These are phyloP conservation scores for Scheffersomyces stipitis DNA, from an alignment of 805 yeast species.

Conservation along the genomic window DNA sequence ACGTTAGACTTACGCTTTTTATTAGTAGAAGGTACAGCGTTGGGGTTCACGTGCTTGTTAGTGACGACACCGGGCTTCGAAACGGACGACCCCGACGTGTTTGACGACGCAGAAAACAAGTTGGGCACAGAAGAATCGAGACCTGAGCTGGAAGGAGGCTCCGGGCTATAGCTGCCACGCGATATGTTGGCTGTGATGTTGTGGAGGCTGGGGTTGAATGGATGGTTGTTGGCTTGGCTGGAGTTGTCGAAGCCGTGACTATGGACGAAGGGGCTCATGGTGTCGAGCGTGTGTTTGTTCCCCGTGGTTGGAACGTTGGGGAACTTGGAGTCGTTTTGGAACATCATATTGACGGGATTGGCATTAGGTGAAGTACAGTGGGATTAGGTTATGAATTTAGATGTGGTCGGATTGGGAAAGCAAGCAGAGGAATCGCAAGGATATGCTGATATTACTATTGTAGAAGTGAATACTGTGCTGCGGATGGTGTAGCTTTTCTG, in stretches of 20 bases:
- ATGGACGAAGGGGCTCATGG: not conserved
- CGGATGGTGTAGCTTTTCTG: too few relatives aligned
- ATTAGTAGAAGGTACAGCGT: not conserved
- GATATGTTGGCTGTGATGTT: not conserved
- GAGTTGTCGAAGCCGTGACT: not conserved
- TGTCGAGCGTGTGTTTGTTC: not conserved
- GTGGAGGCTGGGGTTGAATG: not conserved
- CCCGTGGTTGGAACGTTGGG: not conserved
- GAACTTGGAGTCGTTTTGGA: not conserved
- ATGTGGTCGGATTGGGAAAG: too few relatives aligned
- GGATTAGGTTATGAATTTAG: too few relatives aligned
- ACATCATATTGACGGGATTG: not conserved
- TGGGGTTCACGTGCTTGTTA: slow-evolving; percentile 1
- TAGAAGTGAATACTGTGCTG: too few relatives aligned
- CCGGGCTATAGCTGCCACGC: not conserved
- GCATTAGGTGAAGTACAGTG: too few relatives aligned
- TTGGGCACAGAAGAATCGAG: not conserved
- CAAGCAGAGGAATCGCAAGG: too few relatives aligned
- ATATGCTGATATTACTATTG: too few relatives aligned
- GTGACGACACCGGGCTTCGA: not conserved
- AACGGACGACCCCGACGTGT: not conserved
- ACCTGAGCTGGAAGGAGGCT: not conserved
- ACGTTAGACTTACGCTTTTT: slow-evolving; percentile 12
- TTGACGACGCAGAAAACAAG: not conserved
- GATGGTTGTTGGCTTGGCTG: not conserved